A percentile compares a stretch with the other conserved stretches of the same genome.
These are phyloP conservation scores for Zarea fungicola DNA, from an alignment of 2,329 filamentous ascomycete species.

Conservation along the genomic window DNA sequence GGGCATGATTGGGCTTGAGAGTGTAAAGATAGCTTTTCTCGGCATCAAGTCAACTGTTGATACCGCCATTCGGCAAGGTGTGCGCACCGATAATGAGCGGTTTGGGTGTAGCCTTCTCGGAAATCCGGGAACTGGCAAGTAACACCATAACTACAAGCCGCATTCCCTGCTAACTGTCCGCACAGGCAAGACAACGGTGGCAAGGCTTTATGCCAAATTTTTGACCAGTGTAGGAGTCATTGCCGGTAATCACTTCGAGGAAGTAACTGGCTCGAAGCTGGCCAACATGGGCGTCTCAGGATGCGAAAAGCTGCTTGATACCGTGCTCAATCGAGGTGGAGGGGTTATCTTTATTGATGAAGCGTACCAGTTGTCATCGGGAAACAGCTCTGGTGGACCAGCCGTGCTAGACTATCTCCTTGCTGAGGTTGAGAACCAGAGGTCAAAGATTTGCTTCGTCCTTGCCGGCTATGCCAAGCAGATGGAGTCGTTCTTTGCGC, in stretches of 20 bases:
- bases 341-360: conserved; percentile 76
- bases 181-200: conserved; percentile 65
- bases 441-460: conserved; percentile 65
- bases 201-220: conserved; percentile 63
- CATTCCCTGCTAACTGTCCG: conserved; percentile 11
- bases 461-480: conserved; percentile 68
- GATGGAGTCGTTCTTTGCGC: conserved; percentile 72
- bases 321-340: conserved; percentile 52
- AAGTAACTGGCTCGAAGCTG: conserved; percentile 63
- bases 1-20: conserved; percentile 65
- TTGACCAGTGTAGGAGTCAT: conserved; percentile 58
- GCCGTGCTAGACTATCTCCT: conserved; percentile 67
- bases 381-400: conserved; percentile 50
- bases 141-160: neutral
- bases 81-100: conserved; percentile 51
- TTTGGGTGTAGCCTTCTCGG: conserved; percentile 61
- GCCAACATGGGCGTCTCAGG: conserved; percentile 56
- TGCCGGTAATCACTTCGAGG: conserved; percentile 54
- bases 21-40: conserved; percentile 61
- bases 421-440: conserved; percentile 65
- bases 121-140: conserved; percentile 67
- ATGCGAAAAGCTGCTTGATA: conserved; percentile 44
- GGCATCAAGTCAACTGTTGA: conserved; percentile 60
- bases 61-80: conserved; percentile 49
- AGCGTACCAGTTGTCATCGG: conserved; percentile 65